Base-by-base conservation (phyloP, 108 stramenopile species). In the Conticribra weissflogii region DNA sequence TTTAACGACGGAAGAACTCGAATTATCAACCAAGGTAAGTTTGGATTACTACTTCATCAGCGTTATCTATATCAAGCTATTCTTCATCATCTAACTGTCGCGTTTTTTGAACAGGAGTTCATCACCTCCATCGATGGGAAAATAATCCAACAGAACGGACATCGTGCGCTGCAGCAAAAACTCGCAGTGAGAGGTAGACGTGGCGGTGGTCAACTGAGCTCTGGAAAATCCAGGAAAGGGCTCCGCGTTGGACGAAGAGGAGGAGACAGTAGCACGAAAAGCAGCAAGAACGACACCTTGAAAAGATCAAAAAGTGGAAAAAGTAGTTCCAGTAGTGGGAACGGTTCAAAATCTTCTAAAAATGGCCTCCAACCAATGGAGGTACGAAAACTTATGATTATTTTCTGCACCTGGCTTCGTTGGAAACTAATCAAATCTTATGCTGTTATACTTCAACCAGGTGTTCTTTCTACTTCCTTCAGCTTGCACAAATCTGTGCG, bases 391-490 rank as follows among this genome's bases (percentile, higher is more conserved):
- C n/a, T n/a, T n/a, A n/a, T n/a, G n/a, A n/a, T n/a, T n/a, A n/a
- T n/a, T n/a, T n/a, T n/a, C n/a, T n/a, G n/a, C n/a, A n/a, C n/a
- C n/a, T n/a, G n/a, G n/a, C n/a, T n/a, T n/a, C n/a, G n/a, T n/a
- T n/a, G n/a, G n/a, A n/a, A n/a, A n/a, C n/a, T n/a, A n/a, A n/a
- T n/a, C n/a, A n/a, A n/a, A n/a, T n/a, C n/a, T n/a, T n/a, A n/a
- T n/a, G n/a, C n/a, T n/a, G n/a, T n/a, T 27, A 8, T 30, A 30
- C 25, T 3, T 31, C 2, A 4, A 2, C 31, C 28, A 31, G 16
- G 1, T 31, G n/a, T 78, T 78, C 31, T 64, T 44, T 52, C 28
- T 78, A 22, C 77, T 78, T 5, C 77, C 77, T 30, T 5, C 41
- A 21, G 63, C 63, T 29, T 78, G 77, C 32, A 58, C 69, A 21